Conservation (phyloP, 192 early-diverging fungal species). For the Mortierella antarctica region DNA sequence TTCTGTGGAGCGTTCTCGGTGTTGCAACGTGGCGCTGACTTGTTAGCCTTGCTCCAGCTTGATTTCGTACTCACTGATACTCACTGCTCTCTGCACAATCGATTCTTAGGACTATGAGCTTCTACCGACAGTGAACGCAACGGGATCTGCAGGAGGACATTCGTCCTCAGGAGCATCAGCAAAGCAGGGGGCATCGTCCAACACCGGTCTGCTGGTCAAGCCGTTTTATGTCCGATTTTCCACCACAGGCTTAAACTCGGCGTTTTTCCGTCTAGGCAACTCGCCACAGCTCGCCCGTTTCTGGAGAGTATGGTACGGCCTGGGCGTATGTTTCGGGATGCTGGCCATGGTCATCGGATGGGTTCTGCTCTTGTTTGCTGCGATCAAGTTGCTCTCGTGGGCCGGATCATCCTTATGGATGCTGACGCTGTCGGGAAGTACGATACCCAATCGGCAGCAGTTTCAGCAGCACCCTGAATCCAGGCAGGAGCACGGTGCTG, state of each 20-base stretch:
- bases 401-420: constrained; percentile 13
- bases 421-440: constrained; percentile 13
- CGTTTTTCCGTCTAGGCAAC: constrained; percentile 55
- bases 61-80: too few species aligned
- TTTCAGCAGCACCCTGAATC: neutral
- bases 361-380: constrained; percentile 60
- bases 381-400: constrained; percentile 46
- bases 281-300: constrained; percentile 50
- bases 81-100: too few species aligned
- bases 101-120: constrained; percentile 39
- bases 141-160: neutral
- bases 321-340: constrained; percentile 60
- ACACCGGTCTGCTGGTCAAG: constrained; percentile 47
- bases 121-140: constrained; percentile 18
- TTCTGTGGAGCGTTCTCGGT: too few species aligned
- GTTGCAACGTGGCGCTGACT: too few species aligned
- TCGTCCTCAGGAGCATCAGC: constrained; percentile 4
- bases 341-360: constrained; percentile 60
- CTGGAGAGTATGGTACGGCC: constrained; percentile 69
- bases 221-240: constrained; percentile 62
- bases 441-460: neutral
- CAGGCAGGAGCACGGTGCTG: neutral
- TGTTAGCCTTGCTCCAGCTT: too few species aligned
- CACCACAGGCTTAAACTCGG: constrained; percentile 57
- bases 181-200: constrained; percentile 4